These are phyloP conservation scores for Psilocybe tampanensis DNA, from an alignment of 768 basidiomycete genomes.

Conservation along the genomic window DNA sequence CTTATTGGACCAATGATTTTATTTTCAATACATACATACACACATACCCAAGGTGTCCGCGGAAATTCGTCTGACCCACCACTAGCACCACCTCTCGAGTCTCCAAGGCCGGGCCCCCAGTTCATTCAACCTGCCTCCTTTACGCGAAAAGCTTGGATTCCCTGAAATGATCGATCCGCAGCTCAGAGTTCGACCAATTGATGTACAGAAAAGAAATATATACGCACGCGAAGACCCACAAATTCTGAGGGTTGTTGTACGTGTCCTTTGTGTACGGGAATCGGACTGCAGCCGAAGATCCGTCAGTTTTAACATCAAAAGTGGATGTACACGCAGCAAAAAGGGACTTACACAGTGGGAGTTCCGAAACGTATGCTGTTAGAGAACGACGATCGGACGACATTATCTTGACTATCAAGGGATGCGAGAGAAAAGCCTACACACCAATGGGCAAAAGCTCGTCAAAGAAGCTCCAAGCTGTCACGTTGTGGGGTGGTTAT, in stretches of 20 bases:
- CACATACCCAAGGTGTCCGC: too few relatives aligned
- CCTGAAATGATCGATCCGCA: neutral
- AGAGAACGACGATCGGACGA: neutral
- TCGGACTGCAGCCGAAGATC: slow-evolving; percentile 39
- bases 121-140: neutral
- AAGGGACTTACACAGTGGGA: slow-evolving; percentile 27
- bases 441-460: slow-evolving; percentile 43
- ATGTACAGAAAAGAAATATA: neutral
- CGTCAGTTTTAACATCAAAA: neutral
- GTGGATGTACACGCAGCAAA: neutral
- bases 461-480: slow-evolving; percentile 48
- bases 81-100: neutral
- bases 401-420: neutral
- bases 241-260: slow-evolving; percentile 63
- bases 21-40: too few relatives aligned
- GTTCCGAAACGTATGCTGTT: slow-evolving; percentile 45
- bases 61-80: too few relatives aligned
- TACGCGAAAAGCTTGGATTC: slow-evolving; percentile 2
- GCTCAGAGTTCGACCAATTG: neutral
- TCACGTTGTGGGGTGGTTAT: neutral
- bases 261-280: slow-evolving; percentile 65
- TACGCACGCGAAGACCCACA: slow-evolving; percentile 60
- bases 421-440: neutral
- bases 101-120: neutral
- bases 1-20: too few relatives aligned